Conservation (phyloP, 2,329 filamentous ascomycete genomes). For the Macrophomina phaseolina region DNA sequence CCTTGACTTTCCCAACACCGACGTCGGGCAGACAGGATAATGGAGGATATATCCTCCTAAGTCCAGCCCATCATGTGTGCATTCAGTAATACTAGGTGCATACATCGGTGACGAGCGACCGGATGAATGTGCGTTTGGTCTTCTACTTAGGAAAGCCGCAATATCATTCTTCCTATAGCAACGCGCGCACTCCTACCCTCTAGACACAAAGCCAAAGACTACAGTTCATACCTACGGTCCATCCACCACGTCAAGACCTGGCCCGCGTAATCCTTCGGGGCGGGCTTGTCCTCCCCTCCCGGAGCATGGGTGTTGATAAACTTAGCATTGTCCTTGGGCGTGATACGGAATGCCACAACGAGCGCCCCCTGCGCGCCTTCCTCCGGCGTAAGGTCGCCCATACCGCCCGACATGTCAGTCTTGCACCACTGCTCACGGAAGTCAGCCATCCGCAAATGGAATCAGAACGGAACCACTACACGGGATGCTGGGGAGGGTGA, state of each 20-base stretch:
- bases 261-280: neutral
- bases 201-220: too few species aligned
- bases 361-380: slow-evolving; percentile 46
- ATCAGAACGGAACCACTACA: neutral
- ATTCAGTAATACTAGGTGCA: too few species aligned
- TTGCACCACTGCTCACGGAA: slow-evolving; percentile 49
- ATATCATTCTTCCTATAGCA: too few species aligned
- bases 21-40: too few species aligned
- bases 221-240: neutral
- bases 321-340: slow-evolving; percentile 52
- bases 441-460: neutral
- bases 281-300: slow-evolving; percentile 42
- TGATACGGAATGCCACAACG: slow-evolving; percentile 52
- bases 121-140: too few species aligned
- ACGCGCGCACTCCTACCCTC: too few species aligned
- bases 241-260: neutral
- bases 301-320: slow-evolving; percentile 53
- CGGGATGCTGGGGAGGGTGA: neutral
- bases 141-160: too few species aligned
- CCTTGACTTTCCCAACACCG: too few species aligned
- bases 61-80: too few species aligned
- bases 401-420: slow-evolving; percentile 50
- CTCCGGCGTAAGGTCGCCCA: slow-evolving; percentile 51
- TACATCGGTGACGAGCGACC: too few species aligned
- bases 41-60: too few species aligned